Conservation (phyloP, 495 filamentous ascomycete species). For the Patellaria atrata region DNA sequence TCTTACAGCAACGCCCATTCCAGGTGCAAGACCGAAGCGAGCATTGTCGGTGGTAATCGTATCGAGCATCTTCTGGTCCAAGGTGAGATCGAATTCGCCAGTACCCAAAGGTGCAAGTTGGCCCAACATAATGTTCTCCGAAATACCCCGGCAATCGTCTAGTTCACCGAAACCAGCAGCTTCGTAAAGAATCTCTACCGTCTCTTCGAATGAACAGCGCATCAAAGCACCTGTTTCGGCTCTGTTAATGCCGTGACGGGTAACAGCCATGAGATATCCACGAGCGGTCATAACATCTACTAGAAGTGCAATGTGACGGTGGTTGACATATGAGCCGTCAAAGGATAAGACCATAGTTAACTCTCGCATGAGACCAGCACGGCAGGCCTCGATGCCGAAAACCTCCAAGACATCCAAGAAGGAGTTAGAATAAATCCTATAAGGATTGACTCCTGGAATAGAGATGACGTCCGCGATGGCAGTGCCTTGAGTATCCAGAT, state of each 20-base stretch:
- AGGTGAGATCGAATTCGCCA: constrained; percentile 78
- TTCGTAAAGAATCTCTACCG: constrained; percentile 92
- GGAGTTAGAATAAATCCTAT: constrained; percentile 85
- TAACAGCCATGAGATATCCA: constrained; percentile 85
- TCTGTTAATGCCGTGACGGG: constrained; percentile 95
- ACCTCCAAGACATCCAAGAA: constrained; percentile 86
- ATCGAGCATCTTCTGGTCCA: constrained; percentile 90
- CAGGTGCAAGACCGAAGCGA: constrained; percentile 59
- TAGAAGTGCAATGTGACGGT: constrained; percentile 89
- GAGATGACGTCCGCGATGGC: constrained; percentile 67
- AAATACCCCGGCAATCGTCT: constrained; percentile 94
- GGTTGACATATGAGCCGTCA: constrained; percentile 97
- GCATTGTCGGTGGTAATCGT: constrained; percentile 86
- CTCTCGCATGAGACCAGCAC: constrained; percentile 72
- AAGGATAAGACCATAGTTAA: constrained; percentile 84
- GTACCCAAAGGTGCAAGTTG: constrained; percentile 94
- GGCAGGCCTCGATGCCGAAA: constrained; percentile 91
- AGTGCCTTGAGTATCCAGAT: constrained; percentile 84
- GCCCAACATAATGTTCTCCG: constrained; percentile 96
- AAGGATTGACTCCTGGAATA: constrained; percentile 78
- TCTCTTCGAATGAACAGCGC: constrained; percentile 99
- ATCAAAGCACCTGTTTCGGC: constrained; percentile 96
- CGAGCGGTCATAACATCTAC: constrained; percentile 97
- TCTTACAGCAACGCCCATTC: constrained; percentile 56
- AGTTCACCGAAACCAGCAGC: constrained; percentile 87